These are phyloP conservation scores for Aureoboletus auriporus DNA, from an alignment of 768 basidiomycete species.

Conservation along the genomic window DNA sequence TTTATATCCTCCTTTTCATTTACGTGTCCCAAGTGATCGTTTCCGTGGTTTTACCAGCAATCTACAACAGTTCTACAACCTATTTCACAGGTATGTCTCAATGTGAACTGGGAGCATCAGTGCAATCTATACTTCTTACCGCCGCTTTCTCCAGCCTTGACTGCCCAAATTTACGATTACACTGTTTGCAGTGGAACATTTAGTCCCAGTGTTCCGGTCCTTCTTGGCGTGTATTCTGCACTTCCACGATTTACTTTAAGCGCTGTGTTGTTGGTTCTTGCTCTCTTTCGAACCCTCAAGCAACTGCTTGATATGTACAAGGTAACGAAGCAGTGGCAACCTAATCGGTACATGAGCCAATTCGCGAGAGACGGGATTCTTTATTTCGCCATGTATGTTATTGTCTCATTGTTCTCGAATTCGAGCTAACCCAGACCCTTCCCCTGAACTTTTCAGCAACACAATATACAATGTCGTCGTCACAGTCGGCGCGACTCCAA, in stretches of 20 bases:
- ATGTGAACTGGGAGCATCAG: background rate
- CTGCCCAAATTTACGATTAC: background rate
- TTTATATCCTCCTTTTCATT: constrained; percentile 1
- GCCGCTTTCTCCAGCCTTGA: background rate
- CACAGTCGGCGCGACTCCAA: background rate
- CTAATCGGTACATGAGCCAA: constrained; percentile 1
- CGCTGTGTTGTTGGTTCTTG: constrained; percentile 2
- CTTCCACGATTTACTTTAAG: constrained; percentile 3
- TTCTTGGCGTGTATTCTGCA: background rate
- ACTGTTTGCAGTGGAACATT: background rate
- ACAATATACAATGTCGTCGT: background rate
- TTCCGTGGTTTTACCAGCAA: background rate
- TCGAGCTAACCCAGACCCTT: background rate
- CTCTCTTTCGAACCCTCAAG: background rate
- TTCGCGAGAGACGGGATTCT: constrained; percentile 7
- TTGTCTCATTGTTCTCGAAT: background rate
- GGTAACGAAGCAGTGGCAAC: constrained; percentile 2
- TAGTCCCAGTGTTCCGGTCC: background rate
- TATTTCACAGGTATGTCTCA: constrained; percentile 3
- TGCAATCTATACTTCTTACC: background rate
- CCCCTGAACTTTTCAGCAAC: background rate
- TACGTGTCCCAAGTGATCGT: background rate
- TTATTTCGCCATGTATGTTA: constrained; percentile 14
- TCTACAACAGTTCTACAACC: background rate
- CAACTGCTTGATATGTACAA: constrained; percentile 5